These are phyloP conservation scores for Tulasnella sp. DNA, from an alignment of 768 basidiomycete species.

Conservation along the genomic window DNA sequence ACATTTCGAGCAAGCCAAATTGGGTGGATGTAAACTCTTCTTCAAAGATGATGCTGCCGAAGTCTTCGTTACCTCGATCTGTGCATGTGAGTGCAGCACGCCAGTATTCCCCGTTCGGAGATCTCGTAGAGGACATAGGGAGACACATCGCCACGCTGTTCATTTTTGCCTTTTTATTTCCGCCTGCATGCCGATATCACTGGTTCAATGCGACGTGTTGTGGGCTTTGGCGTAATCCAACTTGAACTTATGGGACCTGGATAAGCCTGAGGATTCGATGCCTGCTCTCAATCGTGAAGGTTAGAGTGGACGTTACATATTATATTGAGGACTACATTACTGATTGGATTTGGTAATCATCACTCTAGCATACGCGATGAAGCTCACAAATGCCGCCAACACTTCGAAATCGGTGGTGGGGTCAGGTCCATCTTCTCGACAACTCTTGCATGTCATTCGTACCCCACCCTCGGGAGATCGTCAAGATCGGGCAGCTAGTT, in stretches of 20 bases:
- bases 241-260: background rate
- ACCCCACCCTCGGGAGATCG: background rate
- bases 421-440: background rate
- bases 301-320: background rate
- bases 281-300: background rate
- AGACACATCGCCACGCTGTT: conserved; percentile 5
- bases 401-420: background rate
- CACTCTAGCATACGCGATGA: background rate
- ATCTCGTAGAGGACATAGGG: background rate
- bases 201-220: too few relatives aligned
- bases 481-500: background rate
- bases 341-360: background rate
- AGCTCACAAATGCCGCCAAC: background rate
- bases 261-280: background rate
- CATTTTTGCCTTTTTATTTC: conserved; percentile 1
- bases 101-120: conserved; percentile 1
- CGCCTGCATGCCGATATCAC: background rate
- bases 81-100: conserved; percentile 10
- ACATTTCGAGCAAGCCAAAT: background rate
- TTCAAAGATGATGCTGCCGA: background rate
- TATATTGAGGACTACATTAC: background rate
- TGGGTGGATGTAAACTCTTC: background rate
- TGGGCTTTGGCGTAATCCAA: too few relatives aligned
- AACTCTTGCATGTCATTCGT: background rate
- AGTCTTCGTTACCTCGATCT: background rate